A percentile compares a stretch with the other conserved stretches of the same genome.
Conservation (phyloP, 2,329 filamentous ascomycete species). For the Hymenoscyphus albidus region DNA sequence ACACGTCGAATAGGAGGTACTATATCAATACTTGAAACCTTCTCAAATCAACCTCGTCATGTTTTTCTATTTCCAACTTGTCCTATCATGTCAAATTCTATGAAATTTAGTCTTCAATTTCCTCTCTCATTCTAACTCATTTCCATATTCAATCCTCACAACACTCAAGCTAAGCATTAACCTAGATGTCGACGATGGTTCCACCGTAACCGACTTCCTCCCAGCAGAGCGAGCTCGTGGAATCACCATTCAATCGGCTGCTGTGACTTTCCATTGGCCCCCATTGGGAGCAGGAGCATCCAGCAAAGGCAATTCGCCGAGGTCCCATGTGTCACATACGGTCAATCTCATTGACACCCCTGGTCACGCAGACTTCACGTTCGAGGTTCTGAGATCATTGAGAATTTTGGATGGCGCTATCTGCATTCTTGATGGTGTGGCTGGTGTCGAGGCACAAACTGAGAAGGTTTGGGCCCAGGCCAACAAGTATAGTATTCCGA, state of each 20-base stretch:
- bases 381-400: slow-evolving; percentile 88
- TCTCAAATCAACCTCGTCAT: background rate
- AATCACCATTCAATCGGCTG: slow-evolving; percentile 96
- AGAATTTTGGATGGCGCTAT: slow-evolving; percentile 85
- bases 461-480: slow-evolving; percentile 95
- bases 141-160: background rate
- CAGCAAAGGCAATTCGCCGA: slow-evolving; percentile 41
- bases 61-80: no score
- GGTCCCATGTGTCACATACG: slow-evolving; percentile 57
- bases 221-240: slow-evolving; percentile 87
- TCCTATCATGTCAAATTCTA: background rate
- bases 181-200: slow-evolving; percentile 86
- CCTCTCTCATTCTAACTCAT: background rate
- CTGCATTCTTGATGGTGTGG: slow-evolving; percentile 89
- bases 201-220: slow-evolving; percentile 94
- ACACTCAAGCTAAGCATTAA: slow-evolving; percentile 4
- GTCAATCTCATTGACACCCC: slow-evolving; percentile 95
- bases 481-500: slow-evolving; percentile 77
- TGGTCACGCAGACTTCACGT: slow-evolving; percentile 95
- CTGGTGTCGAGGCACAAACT: slow-evolving; percentile 93
- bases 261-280: slow-evolving; percentile 94
- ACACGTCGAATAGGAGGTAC: slow-evolving; percentile 76
- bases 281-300: slow-evolving; percentile 39
- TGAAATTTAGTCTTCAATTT: background rate
- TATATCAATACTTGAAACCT: background rate